These are phyloP conservation scores for Hyphodiscus sp. DNA, from an alignment of 2,329 filamentous ascomycete genomes.

Conservation along the genomic window DNA sequence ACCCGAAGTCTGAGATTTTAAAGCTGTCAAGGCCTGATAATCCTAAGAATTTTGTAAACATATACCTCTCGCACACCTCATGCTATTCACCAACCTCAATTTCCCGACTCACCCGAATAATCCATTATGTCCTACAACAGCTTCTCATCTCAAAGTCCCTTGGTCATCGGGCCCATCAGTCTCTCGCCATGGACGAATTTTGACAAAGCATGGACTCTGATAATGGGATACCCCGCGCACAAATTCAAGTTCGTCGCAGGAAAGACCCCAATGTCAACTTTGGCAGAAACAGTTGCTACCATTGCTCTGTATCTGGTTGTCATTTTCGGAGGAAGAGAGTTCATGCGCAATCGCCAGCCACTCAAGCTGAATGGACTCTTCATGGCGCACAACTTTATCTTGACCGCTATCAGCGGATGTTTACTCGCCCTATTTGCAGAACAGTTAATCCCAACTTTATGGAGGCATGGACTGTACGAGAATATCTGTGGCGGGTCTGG, in stretches of 20 bases:
- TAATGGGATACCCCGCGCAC: conserved; percentile 18
- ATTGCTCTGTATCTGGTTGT: conserved; percentile 43
- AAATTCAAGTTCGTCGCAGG: conserved; percentile 19
- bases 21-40: no score
- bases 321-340: conserved; percentile 86
- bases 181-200: conserved; percentile 20
- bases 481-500: conserved; percentile 83
- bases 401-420: conserved; percentile 76
- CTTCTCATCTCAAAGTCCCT: conserved; percentile 3
- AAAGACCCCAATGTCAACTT: conserved; percentile 23
- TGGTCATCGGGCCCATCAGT: conserved; percentile 11
- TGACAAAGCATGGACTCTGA: conserved; percentile 13
- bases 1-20: no score
- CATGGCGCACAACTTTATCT: conserved; percentile 93
- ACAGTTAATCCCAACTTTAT: conserved; percentile 80
- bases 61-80: background rate
- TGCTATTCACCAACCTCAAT: background rate
- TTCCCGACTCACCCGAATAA: background rate
- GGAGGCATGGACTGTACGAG: conserved; percentile 76
- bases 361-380: conserved; percentile 86
- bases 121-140: conserved; percentile 13
- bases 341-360: conserved; percentile 81
- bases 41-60: conserved; percentile 1
- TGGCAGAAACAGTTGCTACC: conserved; percentile 14
- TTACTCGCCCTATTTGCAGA: conserved; percentile 84